Conservation (phyloP, 2,329 filamentous ascomycete genomes). For the Fusarium sp. region DNA sequence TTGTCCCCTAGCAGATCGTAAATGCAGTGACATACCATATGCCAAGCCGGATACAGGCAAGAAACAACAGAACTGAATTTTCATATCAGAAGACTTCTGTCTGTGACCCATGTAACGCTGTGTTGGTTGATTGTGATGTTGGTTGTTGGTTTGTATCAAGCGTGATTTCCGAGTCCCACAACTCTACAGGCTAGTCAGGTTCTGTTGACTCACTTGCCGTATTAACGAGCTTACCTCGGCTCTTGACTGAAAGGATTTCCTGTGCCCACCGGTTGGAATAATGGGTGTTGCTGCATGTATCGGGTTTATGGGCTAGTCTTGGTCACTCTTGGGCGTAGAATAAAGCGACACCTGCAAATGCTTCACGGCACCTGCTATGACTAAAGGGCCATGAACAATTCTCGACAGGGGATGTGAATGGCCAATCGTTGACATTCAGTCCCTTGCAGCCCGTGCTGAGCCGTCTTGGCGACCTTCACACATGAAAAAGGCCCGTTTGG, state of each 20-base stretch:
- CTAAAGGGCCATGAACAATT: neutral
- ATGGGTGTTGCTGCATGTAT: neutral
- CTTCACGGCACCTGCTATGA: no score
- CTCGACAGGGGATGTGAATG: neutral
- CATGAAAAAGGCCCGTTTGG: neutral
- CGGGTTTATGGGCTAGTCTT: neutral
- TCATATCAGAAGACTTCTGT: neutral
- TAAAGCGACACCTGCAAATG: no score
- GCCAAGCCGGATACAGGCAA: neutral
- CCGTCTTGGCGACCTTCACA: neutral
- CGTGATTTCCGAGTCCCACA: neutral
- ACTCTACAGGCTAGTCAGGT: neutral
- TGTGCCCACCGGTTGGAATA: accelerated
- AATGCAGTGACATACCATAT: neutral
- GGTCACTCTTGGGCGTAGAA: neutral
- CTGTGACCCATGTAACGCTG: neutral
- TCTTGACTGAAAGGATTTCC: neutral
- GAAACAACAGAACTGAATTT: neutral
- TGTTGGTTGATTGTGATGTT: neutral
- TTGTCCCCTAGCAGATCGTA: neutral
- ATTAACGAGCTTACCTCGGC: neutral
- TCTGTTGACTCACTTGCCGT: neutral
- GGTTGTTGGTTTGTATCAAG: neutral
- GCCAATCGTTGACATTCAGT: neutral
- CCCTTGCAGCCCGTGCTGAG: neutral